These are phyloP conservation scores for Lignosus rhinocerotis DNA, from an alignment of 1,284 basidiomycete species.

Conservation along the genomic window DNA sequence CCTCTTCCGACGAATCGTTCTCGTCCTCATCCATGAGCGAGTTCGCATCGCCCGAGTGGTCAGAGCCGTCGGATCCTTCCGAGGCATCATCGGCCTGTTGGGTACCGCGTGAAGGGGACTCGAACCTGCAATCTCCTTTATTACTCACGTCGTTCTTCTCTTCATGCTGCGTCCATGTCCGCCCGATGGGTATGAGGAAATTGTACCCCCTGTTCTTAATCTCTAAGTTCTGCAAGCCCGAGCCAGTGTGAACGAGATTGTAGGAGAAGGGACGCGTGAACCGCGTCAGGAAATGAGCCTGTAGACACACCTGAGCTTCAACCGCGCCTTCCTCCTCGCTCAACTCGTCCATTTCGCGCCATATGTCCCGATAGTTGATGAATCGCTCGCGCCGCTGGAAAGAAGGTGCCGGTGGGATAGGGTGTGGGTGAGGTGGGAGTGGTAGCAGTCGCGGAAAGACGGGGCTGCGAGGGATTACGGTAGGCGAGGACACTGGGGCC, in stretches of 20 bases:
- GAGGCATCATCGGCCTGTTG: constrained; percentile 48
- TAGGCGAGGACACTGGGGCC: constrained; percentile 61
- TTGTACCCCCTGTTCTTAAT: constrained; percentile 66
- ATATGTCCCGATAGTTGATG: constrained; percentile 65
- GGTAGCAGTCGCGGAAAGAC: constrained; percentile 68
- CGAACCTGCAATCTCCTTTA: not conserved
- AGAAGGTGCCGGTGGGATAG: constrained; percentile 54
- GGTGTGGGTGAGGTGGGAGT: constrained; percentile 64
- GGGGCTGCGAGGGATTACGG: constrained; percentile 61
- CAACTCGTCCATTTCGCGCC: constrained; percentile 80
- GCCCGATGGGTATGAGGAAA: constrained; percentile 73
- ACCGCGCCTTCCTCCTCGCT: constrained; percentile 83
- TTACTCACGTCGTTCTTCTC: constrained; percentile 77
- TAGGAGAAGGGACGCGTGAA: constrained; percentile 5
- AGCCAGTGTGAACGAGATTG: not conserved
- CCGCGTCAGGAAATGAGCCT: not conserved
- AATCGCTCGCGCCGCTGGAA: constrained; percentile 53
- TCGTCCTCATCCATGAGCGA: constrained; percentile 39
- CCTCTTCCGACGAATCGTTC: constrained; percentile 36
- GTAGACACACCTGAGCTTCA: constrained; percentile 60
- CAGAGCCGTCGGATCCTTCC: constrained; percentile 46
- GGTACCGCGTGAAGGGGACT: not conserved
- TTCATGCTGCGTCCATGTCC: constrained; percentile 69
- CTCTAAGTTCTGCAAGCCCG: constrained; percentile 46
- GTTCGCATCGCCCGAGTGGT: constrained; percentile 37